Evolutionary conservation across 163 green algal species (phyloP).

Genomic region (Trebouxiophyceae sp.): DNA sequence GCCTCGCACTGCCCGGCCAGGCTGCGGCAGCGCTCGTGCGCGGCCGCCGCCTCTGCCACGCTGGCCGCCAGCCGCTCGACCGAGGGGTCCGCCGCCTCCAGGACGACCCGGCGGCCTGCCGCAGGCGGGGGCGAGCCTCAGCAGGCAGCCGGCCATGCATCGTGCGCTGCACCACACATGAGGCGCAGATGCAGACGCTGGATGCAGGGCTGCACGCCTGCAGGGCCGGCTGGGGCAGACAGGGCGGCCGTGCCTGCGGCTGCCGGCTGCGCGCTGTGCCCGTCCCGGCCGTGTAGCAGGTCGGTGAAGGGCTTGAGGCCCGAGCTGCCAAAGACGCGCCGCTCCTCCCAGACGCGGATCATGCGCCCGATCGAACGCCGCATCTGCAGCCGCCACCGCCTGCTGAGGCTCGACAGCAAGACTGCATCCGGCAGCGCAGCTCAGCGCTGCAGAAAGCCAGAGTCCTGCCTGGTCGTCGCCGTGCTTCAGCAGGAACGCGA

Average conservation of each 20-base stretch:
- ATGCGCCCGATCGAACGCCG: conserved; percentile 11
- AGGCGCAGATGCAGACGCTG: not conserved
- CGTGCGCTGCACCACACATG: not conserved
- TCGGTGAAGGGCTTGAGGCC: conserved; percentile 29
- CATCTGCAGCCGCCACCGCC: conserved; percentile 1
- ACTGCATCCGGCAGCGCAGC: conserved; percentile 11
- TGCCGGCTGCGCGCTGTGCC: too few relatives aligned
- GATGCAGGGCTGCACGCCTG: not conserved
- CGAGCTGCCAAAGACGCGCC: conserved; percentile 23
- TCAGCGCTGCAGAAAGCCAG: too few relatives aligned
- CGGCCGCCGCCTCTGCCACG: too few relatives aligned
- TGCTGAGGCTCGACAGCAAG: not conserved
- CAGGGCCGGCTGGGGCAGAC: not conserved
- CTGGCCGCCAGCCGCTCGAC: too few relatives aligned
- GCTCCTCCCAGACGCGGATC: conserved; percentile 23
- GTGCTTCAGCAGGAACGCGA: conserved; percentile 36
- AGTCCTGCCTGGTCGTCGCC: too few relatives aligned
- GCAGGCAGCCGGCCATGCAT: too few relatives aligned
- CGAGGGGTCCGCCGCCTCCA: too few relatives aligned
- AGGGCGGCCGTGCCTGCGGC: conserved; percentile 2
- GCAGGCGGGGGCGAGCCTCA: too few relatives aligned
- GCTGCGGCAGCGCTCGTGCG: too few relatives aligned
- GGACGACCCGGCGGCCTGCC: too few relatives aligned
- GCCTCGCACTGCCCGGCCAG: too few relatives aligned
- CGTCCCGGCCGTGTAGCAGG: too few relatives aligned